Base-by-base conservation (phyloP, 2,329 filamentous ascomycete species). In the Claviceps sp. region DNA sequence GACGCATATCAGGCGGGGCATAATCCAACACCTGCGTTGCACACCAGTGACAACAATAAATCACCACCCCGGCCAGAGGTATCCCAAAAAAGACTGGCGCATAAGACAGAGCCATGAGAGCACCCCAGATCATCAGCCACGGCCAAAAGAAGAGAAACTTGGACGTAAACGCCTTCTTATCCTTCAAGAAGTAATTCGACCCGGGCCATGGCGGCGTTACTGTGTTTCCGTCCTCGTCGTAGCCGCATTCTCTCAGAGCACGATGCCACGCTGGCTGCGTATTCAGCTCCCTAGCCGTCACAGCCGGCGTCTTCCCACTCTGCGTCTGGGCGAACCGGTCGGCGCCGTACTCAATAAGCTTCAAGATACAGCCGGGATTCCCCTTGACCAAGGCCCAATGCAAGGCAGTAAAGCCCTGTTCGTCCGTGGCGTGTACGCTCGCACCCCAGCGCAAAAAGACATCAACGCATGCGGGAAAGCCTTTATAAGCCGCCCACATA, bases 401-500 rank as follows among this genome's bases (percentile, higher is more conserved):
- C 58, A 98, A 72, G 4, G 93, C 89, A 0, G 91, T 95, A 66
- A 97, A 93, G 30, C 91, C 91, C 59, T 90, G 86, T 64, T 96
- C 89, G 62, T 98, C 93, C 34, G 78, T 82, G 38, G 88, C 85
- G 67, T 95, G 89, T 8, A 96, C 89, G 64, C 89, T 93, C 40
- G 93, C 93, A 50, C 93, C 94, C 89, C 93, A 98, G 59, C 89
- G 82, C 54, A 98, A 71, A 58, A 95, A 91, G 44, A 97, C 68
- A 64, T 97, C 93, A 47, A 97, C 91, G 60, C 89, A 95, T 47
- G 85, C 83, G 0, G 91, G 88, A 65, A 85, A 96, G 39, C 94
- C 93, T 69, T 98, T 98, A 73, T 98, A 98, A 16, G 91, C 91
- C 17, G 93, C 89, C 93, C 93, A 98, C 93, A 98, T 98, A 55